Evolutionary conservation across 2,329 filamentous ascomycete species (phyloP).

Genomic region (Cercospora zeae-maydis): DNA sequence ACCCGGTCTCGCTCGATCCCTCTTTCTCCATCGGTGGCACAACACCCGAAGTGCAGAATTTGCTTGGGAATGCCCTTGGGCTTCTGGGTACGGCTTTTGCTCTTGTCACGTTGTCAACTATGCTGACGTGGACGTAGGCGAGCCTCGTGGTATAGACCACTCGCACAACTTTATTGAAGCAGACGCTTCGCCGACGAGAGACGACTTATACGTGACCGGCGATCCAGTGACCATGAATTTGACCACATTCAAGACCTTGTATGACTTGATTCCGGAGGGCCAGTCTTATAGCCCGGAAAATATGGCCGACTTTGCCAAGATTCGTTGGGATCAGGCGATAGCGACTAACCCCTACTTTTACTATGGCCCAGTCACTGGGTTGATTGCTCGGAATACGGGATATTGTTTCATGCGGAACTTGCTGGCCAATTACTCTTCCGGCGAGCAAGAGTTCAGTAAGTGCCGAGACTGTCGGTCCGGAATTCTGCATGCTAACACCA

Average conservation of each 20-base stretch:
- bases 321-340: slow-evolving; percentile 27
- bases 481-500: neutral
- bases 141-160: slow-evolving; percentile 41
- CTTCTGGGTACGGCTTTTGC: slow-evolving; percentile 17
- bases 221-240: slow-evolving; percentile 53
- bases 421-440: slow-evolving; percentile 33
- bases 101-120: neutral
- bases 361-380: slow-evolving; percentile 31
- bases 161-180: slow-evolving; percentile 56
- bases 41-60: slow-evolving; percentile 35
- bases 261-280: slow-evolving; percentile 31
- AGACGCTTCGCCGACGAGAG: slow-evolving; percentile 52
- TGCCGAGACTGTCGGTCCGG: neutral
- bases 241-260: slow-evolving; percentile 50
- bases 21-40: slow-evolving; percentile 32
- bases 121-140: neutral
- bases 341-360: slow-evolving; percentile 33
- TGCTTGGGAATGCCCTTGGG: slow-evolving; percentile 43
- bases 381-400: slow-evolving; percentile 29
- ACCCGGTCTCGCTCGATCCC: slow-evolving; percentile 42
- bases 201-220: slow-evolving; percentile 49
- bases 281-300: slow-evolving; percentile 31
- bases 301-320: slow-evolving; percentile 31
- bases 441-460: slow-evolving; percentile 34
- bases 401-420: slow-evolving; percentile 27